Evolutionary conservation across 345 rosid species (phyloP).

Genomic region (Melaleuca alternifolia): DNA sequence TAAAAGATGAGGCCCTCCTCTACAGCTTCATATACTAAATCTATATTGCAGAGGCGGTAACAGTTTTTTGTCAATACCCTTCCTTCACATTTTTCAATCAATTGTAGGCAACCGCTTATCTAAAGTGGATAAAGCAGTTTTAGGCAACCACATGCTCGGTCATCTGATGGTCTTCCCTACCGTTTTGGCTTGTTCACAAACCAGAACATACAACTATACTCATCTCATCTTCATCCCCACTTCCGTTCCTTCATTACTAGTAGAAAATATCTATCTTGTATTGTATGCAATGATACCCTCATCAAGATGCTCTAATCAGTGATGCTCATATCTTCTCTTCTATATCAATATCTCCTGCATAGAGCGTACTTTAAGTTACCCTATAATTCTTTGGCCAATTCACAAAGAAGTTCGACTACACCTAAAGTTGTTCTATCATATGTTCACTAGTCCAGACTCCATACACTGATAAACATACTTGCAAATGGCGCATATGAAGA

Average conservation of each 20-base stretch:
- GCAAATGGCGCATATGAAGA: neutral
- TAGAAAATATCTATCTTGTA: neutral
- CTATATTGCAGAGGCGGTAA: neutral
- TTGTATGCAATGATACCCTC: neutral
- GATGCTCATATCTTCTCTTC: neutral
- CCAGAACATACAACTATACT: neutral
- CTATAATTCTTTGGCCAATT: neutral
- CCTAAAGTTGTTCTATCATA: neutral
- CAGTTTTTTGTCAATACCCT: neutral
- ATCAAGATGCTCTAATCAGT: neutral
- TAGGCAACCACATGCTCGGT: neutral
- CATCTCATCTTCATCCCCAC: neutral
- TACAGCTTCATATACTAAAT: neutral
- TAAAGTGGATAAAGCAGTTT: neutral
- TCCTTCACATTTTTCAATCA: neutral
- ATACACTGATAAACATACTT: neutral
- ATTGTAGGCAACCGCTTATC: neutral
- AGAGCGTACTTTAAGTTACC: neutral
- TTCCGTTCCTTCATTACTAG: neutral
- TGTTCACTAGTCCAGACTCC: neutral
- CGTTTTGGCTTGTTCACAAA: neutral
- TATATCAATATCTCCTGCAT: neutral
- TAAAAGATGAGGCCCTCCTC: neutral
- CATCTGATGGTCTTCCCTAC: neutral
- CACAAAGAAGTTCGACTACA: neutral